A percentile compares a stretch with the other conserved stretches of the same genome.
Conservation (phyloP, 768 basidiomycete species). For the Lentinus tigrinus region DNA sequence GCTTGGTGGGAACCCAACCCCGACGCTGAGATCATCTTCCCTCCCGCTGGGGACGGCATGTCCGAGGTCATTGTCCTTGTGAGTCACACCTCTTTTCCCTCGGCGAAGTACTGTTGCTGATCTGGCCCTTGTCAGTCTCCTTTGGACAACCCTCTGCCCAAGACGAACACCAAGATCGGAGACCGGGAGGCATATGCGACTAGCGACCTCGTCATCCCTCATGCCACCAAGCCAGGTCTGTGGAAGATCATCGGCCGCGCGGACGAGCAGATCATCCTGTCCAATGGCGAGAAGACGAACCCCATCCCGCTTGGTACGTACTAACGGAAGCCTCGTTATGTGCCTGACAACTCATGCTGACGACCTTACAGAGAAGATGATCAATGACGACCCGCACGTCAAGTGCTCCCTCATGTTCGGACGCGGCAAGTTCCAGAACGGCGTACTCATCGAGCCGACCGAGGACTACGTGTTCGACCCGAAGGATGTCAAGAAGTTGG, state of each 20-base stretch:
- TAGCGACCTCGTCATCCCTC: conserved; percentile 38
- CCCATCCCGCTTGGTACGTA: conserved; percentile 31
- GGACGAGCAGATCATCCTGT: conserved; percentile 47
- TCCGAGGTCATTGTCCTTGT: conserved; percentile 9
- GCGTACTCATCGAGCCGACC: conserved; percentile 39
- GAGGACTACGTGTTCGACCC: conserved; percentile 30
- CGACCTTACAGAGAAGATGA: conserved; percentile 31
- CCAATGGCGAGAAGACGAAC: conserved; percentile 44
- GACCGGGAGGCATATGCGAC: conserved; percentile 37
- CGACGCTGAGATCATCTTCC: not conserved
- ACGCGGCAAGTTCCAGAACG: conserved; percentile 40
- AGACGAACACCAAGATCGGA: conserved; percentile 21
- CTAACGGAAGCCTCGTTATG: too few species aligned
- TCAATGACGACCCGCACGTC: conserved; percentile 35
- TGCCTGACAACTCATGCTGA: not conserved
- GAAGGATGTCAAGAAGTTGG: conserved; percentile 27
- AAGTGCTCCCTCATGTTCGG: conserved; percentile 39
- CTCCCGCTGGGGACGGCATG: not conserved
- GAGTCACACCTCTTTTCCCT: too few species aligned
- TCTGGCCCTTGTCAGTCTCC: not conserved
- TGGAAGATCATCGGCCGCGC: conserved; percentile 42
- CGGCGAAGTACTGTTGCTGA: too few species aligned
- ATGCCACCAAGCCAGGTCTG: conserved; percentile 37
- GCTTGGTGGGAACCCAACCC: not conserved
- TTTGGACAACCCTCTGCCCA: not conserved